Percentiles rank a stretch among this genome's conserved stretches.
Conservation (phyloP, 2,329 filamentous ascomycete species). For the Camillea tinctor region DNA sequence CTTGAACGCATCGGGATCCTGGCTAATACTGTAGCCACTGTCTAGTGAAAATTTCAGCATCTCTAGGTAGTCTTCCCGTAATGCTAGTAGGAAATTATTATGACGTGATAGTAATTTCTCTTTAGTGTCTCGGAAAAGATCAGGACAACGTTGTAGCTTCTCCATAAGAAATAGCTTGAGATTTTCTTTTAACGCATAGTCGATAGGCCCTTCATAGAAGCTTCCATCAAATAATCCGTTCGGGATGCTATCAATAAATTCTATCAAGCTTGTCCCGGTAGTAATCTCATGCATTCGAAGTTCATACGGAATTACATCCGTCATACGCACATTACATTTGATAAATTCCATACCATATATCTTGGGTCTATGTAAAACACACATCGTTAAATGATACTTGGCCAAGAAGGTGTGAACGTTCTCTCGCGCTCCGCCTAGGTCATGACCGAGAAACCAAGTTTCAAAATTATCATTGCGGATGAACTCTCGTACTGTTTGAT, state of each 20-base stretch:
- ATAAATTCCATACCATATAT: too few species aligned
- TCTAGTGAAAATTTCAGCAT: constrained; percentile 1
- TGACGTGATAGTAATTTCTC: constrained; percentile 4
- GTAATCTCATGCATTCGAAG: constrained; percentile 2
- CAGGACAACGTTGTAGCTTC: constrained; percentile 1
- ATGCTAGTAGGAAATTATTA: not conserved
- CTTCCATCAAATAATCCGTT: not conserved
- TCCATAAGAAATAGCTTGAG: constrained; percentile 6
- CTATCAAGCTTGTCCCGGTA: constrained; percentile 6
- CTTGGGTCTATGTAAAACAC: too few species aligned
- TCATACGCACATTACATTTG: too few species aligned
- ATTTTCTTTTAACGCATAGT: not conserved
- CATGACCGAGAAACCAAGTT: not conserved
- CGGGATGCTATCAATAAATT: constrained; percentile 12
- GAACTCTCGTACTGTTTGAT: constrained; percentile 1
- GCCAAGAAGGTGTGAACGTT: constrained; percentile 11
- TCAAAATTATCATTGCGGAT: constrained; percentile 6
- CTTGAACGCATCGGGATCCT: too few species aligned
- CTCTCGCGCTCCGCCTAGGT: constrained; percentile 2
- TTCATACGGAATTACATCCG: not conserved
- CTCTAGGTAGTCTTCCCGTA: not conserved
- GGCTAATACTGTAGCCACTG: not conserved
- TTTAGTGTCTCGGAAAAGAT: constrained; percentile 4
- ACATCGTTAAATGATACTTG: constrained; percentile 7
- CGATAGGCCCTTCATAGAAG: not conserved